phyloP scores from a whole-genome alignment of 2,329 filamentous ascomycete genomes.

The Verticillium klebahnii region DNA sequence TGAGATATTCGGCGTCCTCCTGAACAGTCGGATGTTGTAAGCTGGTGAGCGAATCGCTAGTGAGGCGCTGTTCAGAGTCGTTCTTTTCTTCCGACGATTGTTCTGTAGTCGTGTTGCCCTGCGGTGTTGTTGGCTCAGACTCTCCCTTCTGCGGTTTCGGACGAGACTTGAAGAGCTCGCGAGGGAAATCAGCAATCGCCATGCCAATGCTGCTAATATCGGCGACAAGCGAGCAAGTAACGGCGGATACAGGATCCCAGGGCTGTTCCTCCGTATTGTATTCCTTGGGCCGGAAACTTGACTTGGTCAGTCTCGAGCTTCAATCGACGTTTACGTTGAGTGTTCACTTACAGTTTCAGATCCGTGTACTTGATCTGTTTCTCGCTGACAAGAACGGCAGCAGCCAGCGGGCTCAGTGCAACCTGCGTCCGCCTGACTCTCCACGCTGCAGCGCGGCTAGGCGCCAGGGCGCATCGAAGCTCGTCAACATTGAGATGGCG shows the following conservation, averaged over 20 bases:
- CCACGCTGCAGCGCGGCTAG: constrained; percentile 69
- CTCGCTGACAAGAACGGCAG: constrained; percentile 61
- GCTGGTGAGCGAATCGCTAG: not conserved
- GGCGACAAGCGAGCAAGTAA: constrained; percentile 71
- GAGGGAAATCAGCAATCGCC: constrained; percentile 71
- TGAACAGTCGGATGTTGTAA: not conserved
- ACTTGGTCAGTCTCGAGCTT: not conserved
- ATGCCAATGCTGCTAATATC: constrained; percentile 79
- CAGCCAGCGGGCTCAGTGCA: constrained; percentile 67
- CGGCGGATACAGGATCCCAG: constrained; percentile 73
- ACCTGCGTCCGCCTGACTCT: constrained; percentile 63
- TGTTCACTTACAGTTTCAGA: constrained; percentile 60
- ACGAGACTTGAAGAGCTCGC: constrained; percentile 46
- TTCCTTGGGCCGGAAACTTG: constrained; percentile 50
- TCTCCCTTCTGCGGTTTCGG: constrained; percentile 13
- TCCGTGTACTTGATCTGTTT: constrained; percentile 64
- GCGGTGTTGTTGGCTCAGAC: constrained; percentile 3
- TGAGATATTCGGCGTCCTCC: not conserved
- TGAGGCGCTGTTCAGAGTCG: not conserved
- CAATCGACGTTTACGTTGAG: not conserved
- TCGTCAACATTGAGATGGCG: constrained; percentile 61
- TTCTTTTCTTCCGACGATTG: not conserved
- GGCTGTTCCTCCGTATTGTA: constrained; percentile 77
- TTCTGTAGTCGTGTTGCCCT: not conserved
- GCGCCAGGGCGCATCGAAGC: constrained; percentile 66